phyloP scores from a whole-genome alignment of 2,329 filamentous ascomycete species.

The Lecanicillium sp. region DNA sequence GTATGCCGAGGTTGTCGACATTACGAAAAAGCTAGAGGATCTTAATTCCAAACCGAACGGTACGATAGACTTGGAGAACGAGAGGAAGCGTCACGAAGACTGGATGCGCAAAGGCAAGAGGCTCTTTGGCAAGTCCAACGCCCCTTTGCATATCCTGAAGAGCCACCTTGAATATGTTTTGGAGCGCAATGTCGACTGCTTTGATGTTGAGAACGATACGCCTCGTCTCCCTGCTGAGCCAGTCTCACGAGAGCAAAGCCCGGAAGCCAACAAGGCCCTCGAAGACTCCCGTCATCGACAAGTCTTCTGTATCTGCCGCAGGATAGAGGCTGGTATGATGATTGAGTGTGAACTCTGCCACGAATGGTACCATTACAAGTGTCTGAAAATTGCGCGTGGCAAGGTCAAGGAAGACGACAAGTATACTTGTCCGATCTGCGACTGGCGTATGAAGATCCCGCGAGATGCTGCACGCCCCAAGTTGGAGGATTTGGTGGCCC shows the following conservation, averaged over 20 bases:
- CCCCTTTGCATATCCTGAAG: constrained; percentile 89
- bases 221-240: constrained; percentile 88
- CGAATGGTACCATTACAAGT: constrained; percentile 99
- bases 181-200: constrained; percentile 83
- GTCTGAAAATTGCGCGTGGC: constrained; percentile 91
- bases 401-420: constrained; percentile 99
- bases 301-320: constrained; percentile 95
- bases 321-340: constrained; percentile 95
- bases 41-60: constrained; percentile 89
- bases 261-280: constrained; percentile 45
- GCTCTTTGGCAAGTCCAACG: constrained; percentile 95
- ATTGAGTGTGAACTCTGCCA: constrained; percentile 98
- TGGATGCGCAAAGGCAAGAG: constrained; percentile 99
- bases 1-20: constrained; percentile 83
- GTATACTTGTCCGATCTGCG: constrained; percentile 96
- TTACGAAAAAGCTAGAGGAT: constrained; percentile 79
- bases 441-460: constrained; percentile 94
- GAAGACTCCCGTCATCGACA: constrained; percentile 60
- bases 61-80: constrained; percentile 86
- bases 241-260: constrained; percentile 70
- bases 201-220: constrained; percentile 77
- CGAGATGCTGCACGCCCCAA: constrained; percentile 93
- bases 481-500: constrained; percentile 76
- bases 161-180: constrained; percentile 91
- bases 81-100: constrained; percentile 91